Conservation (phyloP, 164 flowering plant species). For the Nymphaea thermarum region DNA sequence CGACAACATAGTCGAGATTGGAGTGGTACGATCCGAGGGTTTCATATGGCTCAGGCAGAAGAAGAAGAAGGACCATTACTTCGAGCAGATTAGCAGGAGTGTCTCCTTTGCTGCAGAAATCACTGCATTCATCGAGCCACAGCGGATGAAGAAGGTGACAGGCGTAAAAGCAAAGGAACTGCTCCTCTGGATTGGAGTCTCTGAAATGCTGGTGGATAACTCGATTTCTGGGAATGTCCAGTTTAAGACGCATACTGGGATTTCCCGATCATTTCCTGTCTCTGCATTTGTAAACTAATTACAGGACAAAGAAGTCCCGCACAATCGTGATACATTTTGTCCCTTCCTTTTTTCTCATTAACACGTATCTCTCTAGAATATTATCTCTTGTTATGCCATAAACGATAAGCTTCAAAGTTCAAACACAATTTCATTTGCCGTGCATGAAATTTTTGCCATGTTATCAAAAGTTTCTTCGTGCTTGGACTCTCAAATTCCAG, state of each 20-base stretch:
- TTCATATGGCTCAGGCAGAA: neutral
- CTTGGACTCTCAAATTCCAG: too few relatives aligned
- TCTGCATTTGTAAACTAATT: neutral
- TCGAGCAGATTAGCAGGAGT: neutral
- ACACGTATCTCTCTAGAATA: too few relatives aligned
- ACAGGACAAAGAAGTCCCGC: neutral
- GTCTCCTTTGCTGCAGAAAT: neutral
- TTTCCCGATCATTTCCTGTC: neutral
- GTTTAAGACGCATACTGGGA: neutral
- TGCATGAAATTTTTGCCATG: too few relatives aligned
- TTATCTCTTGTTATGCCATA: too few relatives aligned
- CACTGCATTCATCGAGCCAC: neutral
- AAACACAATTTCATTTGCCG: too few relatives aligned
- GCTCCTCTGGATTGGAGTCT: neutral
- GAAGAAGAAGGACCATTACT: neutral
- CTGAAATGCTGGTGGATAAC: neutral
- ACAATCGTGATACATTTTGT: too few relatives aligned
- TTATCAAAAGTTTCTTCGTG: too few relatives aligned
- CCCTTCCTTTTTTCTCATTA: too few relatives aligned
- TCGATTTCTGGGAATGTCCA: neutral
- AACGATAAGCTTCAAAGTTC: too few relatives aligned
- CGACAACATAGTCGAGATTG: neutral
- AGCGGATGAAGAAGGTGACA: neutral
- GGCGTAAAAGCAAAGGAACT: neutral
- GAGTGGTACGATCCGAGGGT: neutral